These are phyloP conservation scores for Vanrija sp. DNA, from an alignment of 1,284 basidiomycete genomes.

Conservation along the genomic window DNA sequence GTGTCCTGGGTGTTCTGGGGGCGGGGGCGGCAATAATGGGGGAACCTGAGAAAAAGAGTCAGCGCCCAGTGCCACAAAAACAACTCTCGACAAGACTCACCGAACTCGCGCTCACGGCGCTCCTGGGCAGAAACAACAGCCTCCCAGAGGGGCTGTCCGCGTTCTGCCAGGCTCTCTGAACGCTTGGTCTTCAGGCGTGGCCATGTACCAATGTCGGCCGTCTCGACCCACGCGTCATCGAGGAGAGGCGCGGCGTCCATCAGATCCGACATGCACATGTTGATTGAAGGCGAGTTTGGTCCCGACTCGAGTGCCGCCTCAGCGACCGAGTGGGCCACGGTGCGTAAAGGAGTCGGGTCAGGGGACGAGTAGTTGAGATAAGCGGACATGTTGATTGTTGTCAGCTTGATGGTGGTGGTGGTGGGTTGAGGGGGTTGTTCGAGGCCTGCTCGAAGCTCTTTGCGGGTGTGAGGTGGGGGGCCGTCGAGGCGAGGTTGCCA, in stretches of 20 bases:
- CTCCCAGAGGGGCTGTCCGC: slow-evolving; percentile 33
- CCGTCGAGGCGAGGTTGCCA: slow-evolving; percentile 19
- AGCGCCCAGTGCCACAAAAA: too few relatives aligned
- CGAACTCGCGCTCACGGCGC: slow-evolving; percentile 27
- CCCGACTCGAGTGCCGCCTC: slow-evolving; percentile 41
- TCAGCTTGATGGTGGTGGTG: not conserved
- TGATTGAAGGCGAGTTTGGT: slow-evolving; percentile 39
- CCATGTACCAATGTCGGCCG: slow-evolving; percentile 1
- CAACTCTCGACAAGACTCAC: too few relatives aligned
- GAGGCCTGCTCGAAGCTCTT: slow-evolving; percentile 10
- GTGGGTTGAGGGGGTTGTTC: not conserved
- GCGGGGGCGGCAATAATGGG: not conserved
- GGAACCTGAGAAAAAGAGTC: not conserved
- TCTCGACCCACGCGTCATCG: not conserved
- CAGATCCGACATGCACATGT: slow-evolving; percentile 5
- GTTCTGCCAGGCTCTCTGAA: slow-evolving; percentile 11
- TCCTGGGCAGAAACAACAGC: slow-evolving; percentile 38
- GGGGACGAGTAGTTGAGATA: not conserved
- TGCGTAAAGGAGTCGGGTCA: not conserved
- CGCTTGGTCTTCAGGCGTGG: slow-evolving; percentile 5
- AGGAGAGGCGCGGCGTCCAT: slow-evolving; percentile 4
- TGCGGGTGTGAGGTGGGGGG: not conserved
- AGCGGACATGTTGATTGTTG: slow-evolving; percentile 1
- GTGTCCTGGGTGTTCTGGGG: too few relatives aligned
- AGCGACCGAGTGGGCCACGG: slow-evolving; percentile 40